These are phyloP conservation scores for Cymbopogon flexuosus DNA, from an alignment of 202 grass and related monocot species.

Conservation along the genomic window DNA sequence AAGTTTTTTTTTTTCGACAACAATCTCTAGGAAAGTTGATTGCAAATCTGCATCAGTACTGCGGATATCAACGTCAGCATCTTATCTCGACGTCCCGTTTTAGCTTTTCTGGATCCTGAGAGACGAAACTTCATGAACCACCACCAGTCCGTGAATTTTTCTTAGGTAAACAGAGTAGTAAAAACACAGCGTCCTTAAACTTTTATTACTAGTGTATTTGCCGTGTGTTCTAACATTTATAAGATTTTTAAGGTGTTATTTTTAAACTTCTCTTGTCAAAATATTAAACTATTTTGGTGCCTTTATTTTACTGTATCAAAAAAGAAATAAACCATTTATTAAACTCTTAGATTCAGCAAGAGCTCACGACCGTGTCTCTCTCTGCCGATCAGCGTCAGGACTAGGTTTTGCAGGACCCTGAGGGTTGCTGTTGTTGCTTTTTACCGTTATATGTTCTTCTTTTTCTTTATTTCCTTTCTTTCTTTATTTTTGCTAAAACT, in stretches of 20 bases:
- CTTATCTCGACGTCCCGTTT: not conserved
- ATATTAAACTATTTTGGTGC: not conserved
- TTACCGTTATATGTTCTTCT: not conserved
- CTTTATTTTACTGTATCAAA: not conserved
- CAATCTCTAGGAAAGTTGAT: slow-evolving; percentile 12
- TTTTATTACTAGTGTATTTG: not conserved
- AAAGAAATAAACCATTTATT: not conserved
- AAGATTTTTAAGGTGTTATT: too few relatives aligned
- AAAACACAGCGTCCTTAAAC: not conserved
- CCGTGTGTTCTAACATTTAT: not conserved
- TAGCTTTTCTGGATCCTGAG: not conserved
- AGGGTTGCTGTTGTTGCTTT: not conserved
- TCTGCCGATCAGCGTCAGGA: not conserved
- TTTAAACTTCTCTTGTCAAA: not conserved
- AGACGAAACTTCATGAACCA: not conserved
- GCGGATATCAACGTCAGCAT: slow-evolving; percentile 31
- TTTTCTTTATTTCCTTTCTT: too few relatives aligned
- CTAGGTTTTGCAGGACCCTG: not conserved
- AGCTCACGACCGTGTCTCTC: not conserved
- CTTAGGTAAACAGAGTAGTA: not conserved
- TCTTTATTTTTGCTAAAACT: not conserved
- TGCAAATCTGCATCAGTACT: slow-evolving; percentile 22
- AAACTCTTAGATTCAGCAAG: not conserved
- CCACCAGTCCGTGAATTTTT: not conserved
- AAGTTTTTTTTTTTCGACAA: too few relatives aligned